A percentile compares a stretch with the other conserved stretches of the same genome.
These are phyloP conservation scores for Moricandia moricandioides DNA, from an alignment of 345 rosid genomes.

Conservation along the genomic window DNA sequence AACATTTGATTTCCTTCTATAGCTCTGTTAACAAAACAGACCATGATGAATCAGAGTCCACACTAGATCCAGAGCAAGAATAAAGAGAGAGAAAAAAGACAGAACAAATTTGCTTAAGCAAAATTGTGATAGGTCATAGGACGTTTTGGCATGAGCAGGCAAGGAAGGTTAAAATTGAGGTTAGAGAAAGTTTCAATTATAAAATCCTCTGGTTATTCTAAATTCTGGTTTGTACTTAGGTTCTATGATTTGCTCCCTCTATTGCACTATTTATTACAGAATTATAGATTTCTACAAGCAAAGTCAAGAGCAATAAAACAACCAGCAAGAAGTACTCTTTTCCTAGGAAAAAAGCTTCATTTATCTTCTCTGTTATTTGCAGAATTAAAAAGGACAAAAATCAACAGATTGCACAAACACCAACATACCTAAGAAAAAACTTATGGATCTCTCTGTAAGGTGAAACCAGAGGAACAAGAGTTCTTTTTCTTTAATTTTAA, in stretches of 20 bases:
- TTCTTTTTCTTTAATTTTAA: neutral
- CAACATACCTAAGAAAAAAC: constrained; percentile 24
- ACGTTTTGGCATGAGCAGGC: neutral
- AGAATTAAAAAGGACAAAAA: constrained; percentile 16
- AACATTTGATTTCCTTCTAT: neutral
- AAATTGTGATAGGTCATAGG: too few relatives aligned
- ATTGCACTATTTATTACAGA: constrained; percentile 3
- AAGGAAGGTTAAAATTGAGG: neutral
- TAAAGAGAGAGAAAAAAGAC: too few relatives aligned
- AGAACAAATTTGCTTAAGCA: too few relatives aligned
- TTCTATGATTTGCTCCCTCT: neutral
- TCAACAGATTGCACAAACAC: neutral
- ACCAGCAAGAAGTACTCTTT: neutral
- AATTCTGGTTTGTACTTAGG: neutral
- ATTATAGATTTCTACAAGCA: neutral
- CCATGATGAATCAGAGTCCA: neutral
- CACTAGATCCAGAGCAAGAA: neutral
- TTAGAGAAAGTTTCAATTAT: neutral
- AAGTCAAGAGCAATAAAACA: neutral
- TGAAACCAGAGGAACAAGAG: constrained; percentile 12
- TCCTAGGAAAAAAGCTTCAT: neutral
- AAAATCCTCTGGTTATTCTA: neutral
- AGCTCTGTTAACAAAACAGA: constrained; percentile 1
- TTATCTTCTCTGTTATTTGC: constrained; percentile 7
- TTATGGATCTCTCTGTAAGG: constrained; percentile 7